A percentile compares a stretch with the other conserved stretches of the same genome.
These are phyloP conservation scores for Ilyonectria robusta DNA, from an alignment of 2,329 filamentous ascomycete species.

Conservation along the genomic window DNA sequence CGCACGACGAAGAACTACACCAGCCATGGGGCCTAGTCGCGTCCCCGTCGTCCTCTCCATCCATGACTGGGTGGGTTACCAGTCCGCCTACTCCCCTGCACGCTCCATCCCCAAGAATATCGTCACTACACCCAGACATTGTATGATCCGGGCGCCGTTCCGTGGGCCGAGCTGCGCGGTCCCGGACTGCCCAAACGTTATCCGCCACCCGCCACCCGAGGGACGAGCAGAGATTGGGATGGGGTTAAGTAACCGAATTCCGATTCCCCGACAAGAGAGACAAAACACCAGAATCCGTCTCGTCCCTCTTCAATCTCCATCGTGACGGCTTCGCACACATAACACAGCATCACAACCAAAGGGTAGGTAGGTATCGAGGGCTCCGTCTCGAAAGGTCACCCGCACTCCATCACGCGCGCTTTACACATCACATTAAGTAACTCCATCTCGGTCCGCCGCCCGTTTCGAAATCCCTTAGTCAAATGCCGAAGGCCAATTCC, in stretches of 20 bases:
- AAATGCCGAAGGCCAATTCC: slow-evolving; percentile 19
- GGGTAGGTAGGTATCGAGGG: neutral
- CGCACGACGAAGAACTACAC: slow-evolving; percentile 13
- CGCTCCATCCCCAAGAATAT: slow-evolving; percentile 36
- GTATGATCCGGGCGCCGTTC: slow-evolving; percentile 27
- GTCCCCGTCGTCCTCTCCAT: neutral
- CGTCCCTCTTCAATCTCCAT: neutral
- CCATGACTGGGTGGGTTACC: slow-evolving; percentile 26
- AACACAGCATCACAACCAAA: neutral
- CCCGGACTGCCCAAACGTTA: slow-evolving; percentile 16
- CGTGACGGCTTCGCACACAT: neutral
- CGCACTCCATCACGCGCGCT: neutral
- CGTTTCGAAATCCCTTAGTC: neutral
- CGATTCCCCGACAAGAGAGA: neutral
- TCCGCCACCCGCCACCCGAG: neutral
- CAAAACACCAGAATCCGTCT: neutral
- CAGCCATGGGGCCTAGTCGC: slow-evolving; percentile 2
- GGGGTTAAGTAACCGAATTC: neutral
- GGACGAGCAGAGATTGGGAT: neutral
- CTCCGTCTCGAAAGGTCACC: neutral
- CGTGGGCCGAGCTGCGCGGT: slow-evolving; percentile 19
- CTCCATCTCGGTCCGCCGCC: neutral
- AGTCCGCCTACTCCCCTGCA: slow-evolving; percentile 16
- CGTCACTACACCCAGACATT: slow-evolving; percentile 34
- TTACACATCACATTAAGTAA: neutral